phyloP scores from a whole-genome alignment of 2,329 filamentous ascomycete species.

The Aspergillus piperis region DNA sequence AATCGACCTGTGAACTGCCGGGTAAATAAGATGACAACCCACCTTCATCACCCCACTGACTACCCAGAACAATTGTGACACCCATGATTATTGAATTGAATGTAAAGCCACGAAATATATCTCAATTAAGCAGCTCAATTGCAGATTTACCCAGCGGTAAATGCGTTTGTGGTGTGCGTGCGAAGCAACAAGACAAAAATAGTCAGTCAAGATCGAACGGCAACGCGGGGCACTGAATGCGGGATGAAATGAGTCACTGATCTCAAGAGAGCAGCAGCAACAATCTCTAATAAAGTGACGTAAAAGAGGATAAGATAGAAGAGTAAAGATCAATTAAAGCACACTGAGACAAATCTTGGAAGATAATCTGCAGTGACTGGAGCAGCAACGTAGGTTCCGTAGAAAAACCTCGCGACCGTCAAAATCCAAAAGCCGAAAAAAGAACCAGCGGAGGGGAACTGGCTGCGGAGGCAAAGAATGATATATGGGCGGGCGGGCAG shows the following conservation, averaged over 20 bases:
- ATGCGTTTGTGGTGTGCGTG: background rate
- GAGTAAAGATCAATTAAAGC: conserved; percentile 1
- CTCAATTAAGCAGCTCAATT: background rate
- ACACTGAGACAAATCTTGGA: conserved; percentile 4
- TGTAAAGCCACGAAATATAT: conserved; percentile 2
- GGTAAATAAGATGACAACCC: background rate
- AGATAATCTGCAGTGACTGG: conserved; percentile 19
- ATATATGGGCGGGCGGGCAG: conserved; percentile 14
- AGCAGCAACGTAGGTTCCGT: conserved; percentile 22
- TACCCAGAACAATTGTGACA: conserved; percentile 48
- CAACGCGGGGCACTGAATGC: background rate
- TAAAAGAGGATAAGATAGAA: background rate
- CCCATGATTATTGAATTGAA: conserved; percentile 27
- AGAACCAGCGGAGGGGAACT: conserved; percentile 20
- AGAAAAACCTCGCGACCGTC: conserved; percentile 28
- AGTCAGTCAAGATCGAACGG: background rate
- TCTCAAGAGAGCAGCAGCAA: background rate
- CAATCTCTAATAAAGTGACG: too few species aligned
- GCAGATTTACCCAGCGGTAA: background rate
- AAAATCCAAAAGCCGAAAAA: conserved; percentile 32
- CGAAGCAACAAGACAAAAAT: background rate
- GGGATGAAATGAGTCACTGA: conserved; percentile 5
- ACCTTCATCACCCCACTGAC: conserved; percentile 54
- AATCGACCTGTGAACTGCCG: too few species aligned
- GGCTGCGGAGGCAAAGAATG: conserved; percentile 16